Evolutionary conservation across 2,329 filamentous ascomycete genomes (phyloP), one percentile per base, ranked within the genome.

Genomic region (Orbilia ellipsospora): DNA sequence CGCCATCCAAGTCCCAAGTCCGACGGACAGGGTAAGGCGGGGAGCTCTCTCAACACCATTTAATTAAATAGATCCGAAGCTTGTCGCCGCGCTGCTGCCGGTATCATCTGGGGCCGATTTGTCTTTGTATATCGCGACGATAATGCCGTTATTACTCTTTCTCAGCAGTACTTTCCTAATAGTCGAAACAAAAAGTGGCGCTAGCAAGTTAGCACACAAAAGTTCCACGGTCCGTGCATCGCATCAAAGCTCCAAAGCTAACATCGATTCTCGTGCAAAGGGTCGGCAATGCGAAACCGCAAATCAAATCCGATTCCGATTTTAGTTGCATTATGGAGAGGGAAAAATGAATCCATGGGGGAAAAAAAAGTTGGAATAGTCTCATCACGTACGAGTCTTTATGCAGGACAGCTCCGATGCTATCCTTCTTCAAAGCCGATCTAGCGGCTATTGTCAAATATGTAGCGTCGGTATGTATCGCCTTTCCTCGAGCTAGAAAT

Each of bases 61-160:
- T 60, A 48, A 40, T 75, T 28, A 75, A 54, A 69, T 75, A 8
- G 72, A 75, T 28, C 64, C 72, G 44, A 68, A 69, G 54, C 72
- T 75, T 28, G 70, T 68, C 50, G 72, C 67, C 16, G 60, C 72
- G 40, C 72, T 75, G 54, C 72, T 75, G 36, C 72, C 72, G 28
- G 72, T 75, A 44, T 79, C 78, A 42, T 78, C 78, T 20, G 78
- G 74, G 13, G 77, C 78, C 40, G 77, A 78, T 48, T 79, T 79
- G 73, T 79, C 78, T 63, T 79, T 79, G 68, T 78, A 79, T 59
- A 79, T 78, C 36, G 78, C 78, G 26, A 79, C 77, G 51, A 79
- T 70, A 26, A 79, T 73, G n/a, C 78, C 78, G 36, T 72, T 78
- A 20, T 61, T 69, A 26, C 78, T 77, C 55, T 78, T 79, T 45